Evolutionary conservation across 768 basidiomycete genomes (phyloP), one percentile per base, ranked within the genome.

Genomic region (Tricholoma sp.): DNA sequence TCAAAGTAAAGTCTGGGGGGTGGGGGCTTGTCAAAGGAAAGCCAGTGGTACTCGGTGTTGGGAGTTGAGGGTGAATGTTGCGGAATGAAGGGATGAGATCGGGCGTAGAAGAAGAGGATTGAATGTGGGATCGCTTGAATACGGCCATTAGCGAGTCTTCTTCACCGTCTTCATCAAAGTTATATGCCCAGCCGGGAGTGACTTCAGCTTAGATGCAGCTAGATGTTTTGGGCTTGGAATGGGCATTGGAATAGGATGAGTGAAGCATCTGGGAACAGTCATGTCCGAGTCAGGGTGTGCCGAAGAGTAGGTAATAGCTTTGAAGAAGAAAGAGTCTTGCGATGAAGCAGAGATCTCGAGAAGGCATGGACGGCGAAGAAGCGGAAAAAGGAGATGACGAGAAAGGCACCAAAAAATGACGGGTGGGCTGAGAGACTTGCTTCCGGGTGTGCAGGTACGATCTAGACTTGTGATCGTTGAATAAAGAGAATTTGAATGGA

Each of bases 241-340:
- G 7, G 66, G 66, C 24, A 66, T 62, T 22, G 66, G 62, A 21
- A 66, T 37, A n/a, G 65, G 63, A 66, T 64, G 45, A 66, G 63
- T 3, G 63, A 63, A 4, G 49, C 32, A 8, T 51, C 55, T 21
- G 61, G 41, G 22, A 53, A 51, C n/a, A n/a, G n/a, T n/a, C n/a
- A n/a, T n/a, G n/a, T n/a, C n/a, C n/a, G 47, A 63, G 43, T 24
- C 59, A 60, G 29, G 62, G 63, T 18, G 62, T 62, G 2, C 66
- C 66, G 8, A 66, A 43, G 46, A 66, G 4, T 63, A 63, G 6
- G 63, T 35, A 8, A 61, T 60, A 18, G 45, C 39, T 12, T 35
- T n/a, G 31, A 16, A 47, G 34, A 39, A n/a, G n/a, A 37, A 53
- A 1, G 32, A 21, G 5, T 39, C 37, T 8, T 39, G 1, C 12